phyloP scores from a whole-genome alignment of 345 rosid genomes.

The Cardamine occulta region DNA sequence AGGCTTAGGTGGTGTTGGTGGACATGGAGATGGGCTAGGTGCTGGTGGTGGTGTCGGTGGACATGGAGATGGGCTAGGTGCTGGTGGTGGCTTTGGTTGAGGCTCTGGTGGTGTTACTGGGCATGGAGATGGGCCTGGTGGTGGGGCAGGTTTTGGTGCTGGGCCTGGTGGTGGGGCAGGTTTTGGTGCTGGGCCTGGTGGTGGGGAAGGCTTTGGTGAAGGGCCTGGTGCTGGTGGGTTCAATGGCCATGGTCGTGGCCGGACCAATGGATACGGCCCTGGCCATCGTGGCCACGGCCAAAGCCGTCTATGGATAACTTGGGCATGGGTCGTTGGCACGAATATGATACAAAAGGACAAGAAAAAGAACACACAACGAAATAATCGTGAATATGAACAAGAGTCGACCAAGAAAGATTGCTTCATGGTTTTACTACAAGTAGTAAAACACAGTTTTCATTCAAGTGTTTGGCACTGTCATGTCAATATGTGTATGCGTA shows the following conservation, averaged over 20 bases:
- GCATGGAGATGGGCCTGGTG: constrained; percentile 3
- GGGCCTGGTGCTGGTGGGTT: constrained; percentile 33
- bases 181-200: neutral
- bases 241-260: constrained; percentile 30
- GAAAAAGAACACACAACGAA: constrained; percentile 24
- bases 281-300: constrained; percentile 43
- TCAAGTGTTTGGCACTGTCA: constrained; percentile 23
- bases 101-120: constrained; percentile 38
- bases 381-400: constrained; percentile 24
- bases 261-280: constrained; percentile 33
- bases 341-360: constrained; percentile 28
- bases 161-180: neutral
- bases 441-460: constrained; percentile 5
- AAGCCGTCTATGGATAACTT: constrained; percentile 33
- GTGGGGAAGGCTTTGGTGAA: constrained; percentile 16
- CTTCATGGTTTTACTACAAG: constrained; percentile 38
- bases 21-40: constrained; percentile 27
- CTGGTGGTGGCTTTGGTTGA: constrained; percentile 15
- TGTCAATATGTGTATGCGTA: constrained; percentile 6
- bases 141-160: neutral
- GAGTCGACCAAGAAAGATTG: constrained; percentile 23
- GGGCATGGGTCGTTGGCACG: constrained; percentile 32
- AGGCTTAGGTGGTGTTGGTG: constrained; percentile 36
- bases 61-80: constrained; percentile 7
- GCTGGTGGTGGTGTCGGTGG: constrained; percentile 23